phyloP scores from a whole-genome alignment of 768 basidiomycete species.

The Mycena polygramma region DNA sequence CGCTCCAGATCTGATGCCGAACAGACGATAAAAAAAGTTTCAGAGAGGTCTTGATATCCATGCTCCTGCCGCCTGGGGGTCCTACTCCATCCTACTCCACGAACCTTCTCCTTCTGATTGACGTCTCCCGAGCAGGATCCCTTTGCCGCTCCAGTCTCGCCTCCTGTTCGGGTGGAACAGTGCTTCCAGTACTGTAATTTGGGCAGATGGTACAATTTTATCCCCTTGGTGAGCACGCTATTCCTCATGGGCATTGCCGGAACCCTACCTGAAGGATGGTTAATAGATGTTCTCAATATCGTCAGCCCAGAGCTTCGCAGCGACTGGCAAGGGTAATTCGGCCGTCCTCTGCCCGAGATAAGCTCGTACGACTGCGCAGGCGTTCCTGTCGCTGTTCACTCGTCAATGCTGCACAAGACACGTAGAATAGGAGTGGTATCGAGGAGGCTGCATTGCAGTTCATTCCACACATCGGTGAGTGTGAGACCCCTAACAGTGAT shows the following conservation, averaged over 20 bases:
- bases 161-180: constrained; percentile 12
- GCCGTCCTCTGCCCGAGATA: constrained; percentile 31
- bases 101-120: constrained; percentile 15
- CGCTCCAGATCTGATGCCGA: neutral
- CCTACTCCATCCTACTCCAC: neutral
- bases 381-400: constrained; percentile 5
- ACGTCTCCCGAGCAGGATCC: neutral
- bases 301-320: neutral
- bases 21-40: neutral
- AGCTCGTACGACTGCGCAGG: constrained; percentile 13
- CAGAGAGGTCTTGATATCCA: neutral
- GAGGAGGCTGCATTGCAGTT: constrained; percentile 9
- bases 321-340: constrained; percentile 27
- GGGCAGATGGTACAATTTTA: neutral
- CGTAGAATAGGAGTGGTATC: constrained; percentile 10
- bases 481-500: constrained; percentile 9
- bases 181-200: neutral
- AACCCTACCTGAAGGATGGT: constrained; percentile 3
- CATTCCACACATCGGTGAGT: constrained; percentile 6
- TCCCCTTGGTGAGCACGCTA: constrained; percentile 6
- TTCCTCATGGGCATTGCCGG: constrained; percentile 9
- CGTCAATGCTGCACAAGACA: neutral
- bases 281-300: constrained; percentile 26
- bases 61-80: neutral
- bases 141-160: constrained; percentile 6